Base-by-base conservation (phyloP, 1,284 basidiomycete species). In the Amylostereum areolatum region DNA sequence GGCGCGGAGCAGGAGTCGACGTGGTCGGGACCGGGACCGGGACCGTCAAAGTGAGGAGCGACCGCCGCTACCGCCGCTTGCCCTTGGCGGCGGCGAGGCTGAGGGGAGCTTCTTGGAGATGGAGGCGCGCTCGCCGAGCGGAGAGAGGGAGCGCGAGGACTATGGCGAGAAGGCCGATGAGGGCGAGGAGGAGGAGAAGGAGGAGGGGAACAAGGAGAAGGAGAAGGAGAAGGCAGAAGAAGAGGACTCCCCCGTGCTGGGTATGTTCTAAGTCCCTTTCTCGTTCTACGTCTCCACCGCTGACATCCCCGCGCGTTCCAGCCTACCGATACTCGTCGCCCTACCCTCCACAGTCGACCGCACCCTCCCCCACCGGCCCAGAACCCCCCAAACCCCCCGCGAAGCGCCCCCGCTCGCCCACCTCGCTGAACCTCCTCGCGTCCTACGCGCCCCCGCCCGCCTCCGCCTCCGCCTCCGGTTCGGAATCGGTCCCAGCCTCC, bases 91-190 rank as follows among this genome's bases (percentile, higher is more conserved):
- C 9, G 37, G 18, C 18, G 47, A 50, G 6, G 31, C 31, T 24
- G 42, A 11, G 30, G 53, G 45, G 2, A 55, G 52, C 8, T 54
- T 54, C 43, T 18, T 55, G 31, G 54, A 55, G 54, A 47, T 56
- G 54, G 54, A 45, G 31, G 47, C 43, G 9, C 42, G 49, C 24
- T 18, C 45, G 0, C 31, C 45, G 5, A 32, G 43, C 7, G 41
- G 28, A 4, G 41, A 43, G 41, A 28, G 25, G 8, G 41, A 25
- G n/a, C n/a, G 39, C 8, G 46, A 52, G 12, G 54, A 46, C 27
- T 35, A 30, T 43, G 40, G 18, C 6, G 48, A 12, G 27, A 35
- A n/a, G 36, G 43, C 37, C 4, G 35, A 5, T 7, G 49, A 50
- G n/a, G 37, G 9, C 6, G 49, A 33, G 29, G 37, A 9, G 27